A percentile compares a stretch with the other conserved stretches of the same genome.
Evolutionary conservation across 192 early-diverging fungal genomes (phyloP).

Genomic region (Backusella luteola): DNA sequence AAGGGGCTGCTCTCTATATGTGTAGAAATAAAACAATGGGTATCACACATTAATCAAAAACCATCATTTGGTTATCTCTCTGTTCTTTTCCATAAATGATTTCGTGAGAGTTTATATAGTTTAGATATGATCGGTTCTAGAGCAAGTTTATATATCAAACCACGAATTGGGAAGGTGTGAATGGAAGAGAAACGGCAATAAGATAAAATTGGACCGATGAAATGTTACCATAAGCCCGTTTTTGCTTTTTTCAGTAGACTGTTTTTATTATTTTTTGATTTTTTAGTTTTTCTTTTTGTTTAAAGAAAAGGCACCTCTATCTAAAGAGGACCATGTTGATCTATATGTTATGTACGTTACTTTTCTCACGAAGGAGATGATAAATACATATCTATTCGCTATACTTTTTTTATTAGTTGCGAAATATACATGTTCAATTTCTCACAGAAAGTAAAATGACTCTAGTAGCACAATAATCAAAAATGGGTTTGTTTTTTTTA

Average conservation of each 20-base stretch:
- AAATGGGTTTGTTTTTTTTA: not conserved
- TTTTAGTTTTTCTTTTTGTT: not conserved
- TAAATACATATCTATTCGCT: not conserved
- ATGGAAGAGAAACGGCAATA: not conserved
- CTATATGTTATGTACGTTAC: not conserved
- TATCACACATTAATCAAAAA: no score
- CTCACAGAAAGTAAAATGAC: conserved; percentile 3
- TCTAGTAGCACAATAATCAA: not conserved
- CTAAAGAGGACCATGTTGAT: not conserved
- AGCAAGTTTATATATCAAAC: not conserved
- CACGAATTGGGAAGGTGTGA: not conserved
- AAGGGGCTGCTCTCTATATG: no score
- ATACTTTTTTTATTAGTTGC: not conserved
- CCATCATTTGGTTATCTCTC: not conserved
- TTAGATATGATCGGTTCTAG: not conserved
- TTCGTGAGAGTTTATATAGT: not conserved
- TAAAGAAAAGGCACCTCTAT: not conserved
- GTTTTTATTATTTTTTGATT: not conserved
- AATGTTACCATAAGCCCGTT: not conserved
- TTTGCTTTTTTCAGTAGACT: not conserved
- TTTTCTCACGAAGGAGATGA: not conserved
- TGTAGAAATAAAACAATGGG: no score
- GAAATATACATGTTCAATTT: not conserved
- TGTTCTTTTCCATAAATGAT: not conserved
- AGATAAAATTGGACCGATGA: not conserved